A percentile compares a stretch with the other conserved stretches of the same genome.
Evolutionary conservation across 768 basidiomycete genomes (phyloP).

Genomic region (Mycena olivaceomarginata): DNA sequence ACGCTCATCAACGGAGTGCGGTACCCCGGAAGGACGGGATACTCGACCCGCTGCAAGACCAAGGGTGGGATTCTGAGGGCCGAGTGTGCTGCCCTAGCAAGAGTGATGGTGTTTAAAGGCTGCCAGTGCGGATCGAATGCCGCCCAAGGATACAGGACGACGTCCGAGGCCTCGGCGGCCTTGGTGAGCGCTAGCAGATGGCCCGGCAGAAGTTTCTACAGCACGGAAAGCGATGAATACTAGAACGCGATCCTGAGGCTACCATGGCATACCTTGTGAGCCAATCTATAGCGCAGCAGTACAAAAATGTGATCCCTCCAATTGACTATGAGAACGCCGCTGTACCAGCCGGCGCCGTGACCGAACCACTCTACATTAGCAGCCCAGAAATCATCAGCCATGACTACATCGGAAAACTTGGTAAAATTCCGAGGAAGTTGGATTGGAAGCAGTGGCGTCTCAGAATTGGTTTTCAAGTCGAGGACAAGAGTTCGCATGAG

Average conservation of each 20-base stretch:
- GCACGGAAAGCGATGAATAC: not conserved
- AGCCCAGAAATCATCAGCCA: slow-evolving; percentile 24
- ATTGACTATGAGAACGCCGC: slow-evolving; percentile 1
- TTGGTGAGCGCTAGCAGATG: slow-evolving; percentile 26
- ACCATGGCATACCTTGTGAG: not conserved
- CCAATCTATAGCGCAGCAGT: not conserved
- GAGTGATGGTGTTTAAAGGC: slow-evolving; percentile 9
- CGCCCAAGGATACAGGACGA: slow-evolving; percentile 22
- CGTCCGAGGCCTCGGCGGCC: slow-evolving; percentile 1
- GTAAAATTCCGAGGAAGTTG: slow-evolving; percentile 22
- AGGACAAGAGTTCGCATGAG: slow-evolving; percentile 7
- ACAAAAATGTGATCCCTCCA: not conserved
- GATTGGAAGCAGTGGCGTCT: slow-evolving; percentile 15
- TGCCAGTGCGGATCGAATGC: slow-evolving; percentile 27
- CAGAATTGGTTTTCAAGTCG: slow-evolving; percentile 19
- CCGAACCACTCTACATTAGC: slow-evolving; percentile 19
- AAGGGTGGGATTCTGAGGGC: slow-evolving; percentile 7
- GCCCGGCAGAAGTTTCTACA: slow-evolving; percentile 18
- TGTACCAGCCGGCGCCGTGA: not conserved
- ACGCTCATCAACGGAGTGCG: slow-evolving; percentile 31
- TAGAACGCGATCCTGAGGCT: not conserved
- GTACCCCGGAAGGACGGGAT: slow-evolving; percentile 27
- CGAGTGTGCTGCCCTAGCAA: slow-evolving; percentile 7
- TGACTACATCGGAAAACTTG: slow-evolving; percentile 19
- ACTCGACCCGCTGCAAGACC: slow-evolving; percentile 18